phyloP scores from a whole-genome alignment of 352 stramenopile species.

The Blastocystis sp. region DNA sequence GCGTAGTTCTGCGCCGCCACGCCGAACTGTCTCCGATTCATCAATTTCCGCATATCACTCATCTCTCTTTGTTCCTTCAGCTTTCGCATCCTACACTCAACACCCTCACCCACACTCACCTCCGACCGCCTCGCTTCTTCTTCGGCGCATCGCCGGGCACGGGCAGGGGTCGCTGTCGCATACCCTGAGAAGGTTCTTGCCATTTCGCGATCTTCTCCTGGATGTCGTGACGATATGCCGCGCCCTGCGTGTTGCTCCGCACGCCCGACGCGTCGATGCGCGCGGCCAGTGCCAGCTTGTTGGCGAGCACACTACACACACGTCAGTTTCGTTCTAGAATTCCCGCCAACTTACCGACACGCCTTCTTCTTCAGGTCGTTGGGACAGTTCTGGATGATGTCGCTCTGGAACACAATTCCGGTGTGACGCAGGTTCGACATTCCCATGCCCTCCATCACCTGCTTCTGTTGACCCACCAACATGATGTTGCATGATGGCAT shows the following conservation, averaged over 20 bases:
- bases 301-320: constrained; percentile 81
- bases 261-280: constrained; percentile 85
- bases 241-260: constrained; percentile 74
- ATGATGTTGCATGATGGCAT: constrained; percentile 96
- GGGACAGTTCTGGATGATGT: constrained; percentile 85
- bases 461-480: constrained; percentile 73
- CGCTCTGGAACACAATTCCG: constrained; percentile 86
- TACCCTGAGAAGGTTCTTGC: constrained; percentile 91
- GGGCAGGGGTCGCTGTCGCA: constrained; percentile 91
- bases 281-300: constrained; percentile 84
- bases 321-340: neutral
- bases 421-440: constrained; percentile 76
- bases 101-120: constrained; percentile 75
- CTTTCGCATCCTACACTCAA: constrained; percentile 79
- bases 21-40: constrained; percentile 90
- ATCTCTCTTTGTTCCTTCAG: constrained; percentile 94
- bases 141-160: constrained; percentile 88
- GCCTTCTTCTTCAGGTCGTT: constrained; percentile 87
- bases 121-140: constrained; percentile 86
- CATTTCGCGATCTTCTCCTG: constrained; percentile 90
- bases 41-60: constrained; percentile 92
- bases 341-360: constrained; percentile 72
- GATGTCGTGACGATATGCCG: constrained; percentile 84
- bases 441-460: constrained; percentile 72
- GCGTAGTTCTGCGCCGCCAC: constrained; percentile 89